phyloP scores from a whole-genome alignment of 257 asterid species.

The Vinca minor region DNA sequence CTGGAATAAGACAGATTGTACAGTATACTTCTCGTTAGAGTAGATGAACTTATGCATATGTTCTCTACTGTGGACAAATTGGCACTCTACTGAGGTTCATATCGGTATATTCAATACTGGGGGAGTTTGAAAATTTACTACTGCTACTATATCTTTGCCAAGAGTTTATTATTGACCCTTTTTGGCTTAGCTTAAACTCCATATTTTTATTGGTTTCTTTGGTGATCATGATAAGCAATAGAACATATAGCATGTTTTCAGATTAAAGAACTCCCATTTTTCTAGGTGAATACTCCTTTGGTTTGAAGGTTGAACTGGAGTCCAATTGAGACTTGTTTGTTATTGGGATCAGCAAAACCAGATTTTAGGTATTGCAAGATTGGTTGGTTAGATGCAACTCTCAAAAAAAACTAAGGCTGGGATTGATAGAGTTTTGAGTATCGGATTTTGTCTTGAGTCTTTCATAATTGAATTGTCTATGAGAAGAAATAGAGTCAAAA shows the following conservation, averaged over 20 bases:
- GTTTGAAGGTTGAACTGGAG: too few species aligned
- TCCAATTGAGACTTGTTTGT: too few species aligned
- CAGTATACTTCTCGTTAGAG: slow-evolving; percentile 12
- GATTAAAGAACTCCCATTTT: neutral
- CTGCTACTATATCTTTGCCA: neutral
- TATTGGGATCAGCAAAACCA: too few species aligned
- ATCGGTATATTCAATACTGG: neutral
- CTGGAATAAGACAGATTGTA: slow-evolving; percentile 17
- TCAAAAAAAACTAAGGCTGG: too few species aligned
- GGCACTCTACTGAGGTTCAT: slow-evolving; percentile 5
- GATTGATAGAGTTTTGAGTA: too few species aligned
- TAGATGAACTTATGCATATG: slow-evolving; percentile 21
- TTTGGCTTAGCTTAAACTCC: neutral
- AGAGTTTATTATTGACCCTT: neutral
- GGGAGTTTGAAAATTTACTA: neutral
- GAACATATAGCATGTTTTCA: neutral
- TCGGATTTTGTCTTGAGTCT: too few species aligned
- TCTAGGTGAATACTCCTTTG: neutral
- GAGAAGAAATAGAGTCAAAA: too few species aligned
- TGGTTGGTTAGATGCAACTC: too few species aligned
- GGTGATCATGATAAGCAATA: neutral
- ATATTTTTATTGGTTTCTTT: neutral
- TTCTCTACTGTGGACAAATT: neutral
- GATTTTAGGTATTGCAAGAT: too few species aligned
- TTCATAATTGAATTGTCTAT: too few species aligned